Base-by-base conservation (phyloP, 208 protist species). In the Naegleria gruberi region DNA sequence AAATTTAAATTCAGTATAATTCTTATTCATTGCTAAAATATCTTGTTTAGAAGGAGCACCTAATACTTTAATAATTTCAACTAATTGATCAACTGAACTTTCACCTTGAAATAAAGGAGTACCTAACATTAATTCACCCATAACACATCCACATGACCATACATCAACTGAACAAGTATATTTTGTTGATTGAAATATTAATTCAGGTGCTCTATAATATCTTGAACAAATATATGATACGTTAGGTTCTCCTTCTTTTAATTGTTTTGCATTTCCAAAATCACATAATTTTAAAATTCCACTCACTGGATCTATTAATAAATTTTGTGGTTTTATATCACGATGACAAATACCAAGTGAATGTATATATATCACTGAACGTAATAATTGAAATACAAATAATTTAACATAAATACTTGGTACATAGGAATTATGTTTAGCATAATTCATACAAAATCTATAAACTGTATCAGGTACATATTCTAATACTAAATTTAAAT, bases 401-500 rank as follows among this genome's bases (percentile, higher is more conserved):
- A 95, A 92, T 94, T 99, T 99, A 82, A 97, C 94, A 57, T 94
- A 94, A 44, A 98, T 90, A 12, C 96, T 74, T 17, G 97, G 97
- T 84, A 99, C 92, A 26, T 77, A 82, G 85, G 95, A 88, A 90
- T 98, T 96, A 44, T 93, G 93, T 57, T 97, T 98, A 87, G 94
- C 95, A 93, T 97, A 99, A 89, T 97, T 93, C 55, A 95, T 92
- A n/a, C 96, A 94, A 30, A 99, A 90, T n/a, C 94, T 92, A 89
- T 97, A 96, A 5, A 99, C 92, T 87, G 99, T 99, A 47, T 98
- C 94, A 1, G 99, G 99, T 0, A 99, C 92, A 94, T 98, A 99
- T 89, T 99, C 97, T 93, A 99, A 96, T 19, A 99, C 98, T 30
- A 99, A 93, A 94, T 99, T 98, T 6, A 99, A 94, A 91, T 99